Base-by-base conservation (phyloP, 805 yeast species). In the Grigorovia transvaalensis region DNA sequence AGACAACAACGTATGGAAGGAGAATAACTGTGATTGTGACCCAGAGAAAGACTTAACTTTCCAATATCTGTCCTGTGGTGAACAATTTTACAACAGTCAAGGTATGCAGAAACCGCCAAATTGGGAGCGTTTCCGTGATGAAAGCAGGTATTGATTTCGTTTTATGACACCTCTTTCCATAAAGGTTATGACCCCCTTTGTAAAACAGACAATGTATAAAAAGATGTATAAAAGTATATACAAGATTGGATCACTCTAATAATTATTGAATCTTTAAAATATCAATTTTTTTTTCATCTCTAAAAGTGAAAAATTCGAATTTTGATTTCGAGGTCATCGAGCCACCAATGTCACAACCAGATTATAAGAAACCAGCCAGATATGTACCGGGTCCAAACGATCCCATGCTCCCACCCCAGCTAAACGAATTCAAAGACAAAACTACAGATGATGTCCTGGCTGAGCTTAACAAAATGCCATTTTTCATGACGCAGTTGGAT, bases 401-500 rank as follows among this genome's bases (percentile, higher is more conserved):
- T 56, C 93, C 95, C 4, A 80, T 68, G 4, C 68, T 88, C 46
- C 96, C 96, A 1, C 95, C 96, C 2, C 95, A 88, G 64, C 72
- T 88, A n/a, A 72, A 84, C 0, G 82, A 83, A 54, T 69, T 72
- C 44, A 69, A 74, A 40, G 74, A 78, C 51, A 85, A 85, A 61
- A 69, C 87, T 1, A 74, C 85, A 0, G 95, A 85, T 52, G 90
- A 89, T 56, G 81, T 89, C 20, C 74, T 87, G 71, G 71, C 73
- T 17, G 96, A 88, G 58, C 71, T 93, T 61, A 88, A 88, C 64
- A 76, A 86, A 60, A 71, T 88, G 65, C 99, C 99, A 9, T 85
- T 93, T 59, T 93, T 93, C 73, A 93, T 93, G 99, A 89, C 89
- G 15, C 77, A 84, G 58, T 70, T 88, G 17, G 95, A 85, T 60